Base-by-base conservation (phyloP, 176 grass and related monocot genomes). In the Musa beccarii region DNA sequence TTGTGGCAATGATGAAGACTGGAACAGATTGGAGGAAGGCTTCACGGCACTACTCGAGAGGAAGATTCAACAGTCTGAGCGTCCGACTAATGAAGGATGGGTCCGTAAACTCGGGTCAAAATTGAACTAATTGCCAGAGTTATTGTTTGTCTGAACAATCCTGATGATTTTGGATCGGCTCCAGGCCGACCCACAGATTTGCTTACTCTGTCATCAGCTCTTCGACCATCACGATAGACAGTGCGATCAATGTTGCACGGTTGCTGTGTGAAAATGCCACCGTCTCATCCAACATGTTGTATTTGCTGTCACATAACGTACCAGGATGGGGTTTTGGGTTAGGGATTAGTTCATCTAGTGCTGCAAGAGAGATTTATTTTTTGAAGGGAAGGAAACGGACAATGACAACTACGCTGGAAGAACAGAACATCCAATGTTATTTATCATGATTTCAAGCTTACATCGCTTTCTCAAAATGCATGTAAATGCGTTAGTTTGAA, bases 11-110 rank as follows among this genome's bases (percentile, higher is more conserved):
- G 93, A 97, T 97, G 93, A 97, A 97, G 80, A 97, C 93, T 0
- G 93, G 93, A 62, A 97, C 93, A 19, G 93, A 97, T 80, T 97
- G 93, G 93, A 84, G 93, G 85, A 97, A 97, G 85, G 93, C 93
- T 10, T 97, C 93, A 28, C 85, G 93, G 8, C 93, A 97, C 76
- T 97, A 97, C 24, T 97, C 93, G 1, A 90, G 93, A 85, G 93
- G 93, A 65, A 93, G 93, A 80, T 97, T 97, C 72, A 97, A 97
- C 63, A 97, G 90, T 83, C 90, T 97, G 23, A 97, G 93, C 79
- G 83, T 97, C 81, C 93, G 81, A 76, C 86, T 97, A 59, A 86
- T 97, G 71, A 97, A 97, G 80, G 93, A 97, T 61, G 93, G 93
- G 9, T 97, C 93, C 51, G 76, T 97, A 57, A 97, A 93, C 83